Evolutionary conservation across 2,329 filamentous ascomycete species (phyloP).

Genomic region (Coniochaeta hoffmannii): DNA sequence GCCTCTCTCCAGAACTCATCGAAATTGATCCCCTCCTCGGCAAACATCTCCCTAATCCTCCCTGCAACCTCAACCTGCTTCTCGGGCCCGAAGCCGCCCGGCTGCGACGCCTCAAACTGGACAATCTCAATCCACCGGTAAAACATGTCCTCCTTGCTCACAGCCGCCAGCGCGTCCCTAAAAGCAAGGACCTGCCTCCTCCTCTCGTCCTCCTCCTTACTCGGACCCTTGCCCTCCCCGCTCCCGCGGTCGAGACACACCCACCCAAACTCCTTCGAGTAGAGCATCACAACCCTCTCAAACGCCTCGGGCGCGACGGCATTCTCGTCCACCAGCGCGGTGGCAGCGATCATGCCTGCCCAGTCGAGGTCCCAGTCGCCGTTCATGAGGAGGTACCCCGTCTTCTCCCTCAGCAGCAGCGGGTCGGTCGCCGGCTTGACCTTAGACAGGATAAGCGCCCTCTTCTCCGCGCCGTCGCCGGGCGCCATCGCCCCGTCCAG

Average conservation of each 20-base stretch:
- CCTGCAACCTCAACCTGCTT: constrained; percentile 64
- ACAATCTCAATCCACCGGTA: constrained; percentile 90
- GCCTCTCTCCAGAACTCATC: constrained; percentile 68
- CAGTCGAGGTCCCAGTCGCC: constrained; percentile 85
- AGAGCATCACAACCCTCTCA: constrained; percentile 61
- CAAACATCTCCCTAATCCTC: constrained; percentile 70
- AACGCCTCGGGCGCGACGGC: constrained; percentile 58
- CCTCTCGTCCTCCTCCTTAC: constrained; percentile 51
- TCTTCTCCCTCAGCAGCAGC: constrained; percentile 64
- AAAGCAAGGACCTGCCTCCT: constrained; percentile 73
- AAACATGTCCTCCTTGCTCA: constrained; percentile 85
- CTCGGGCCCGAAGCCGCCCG: constrained; percentile 70
- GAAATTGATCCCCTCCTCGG: constrained; percentile 71
- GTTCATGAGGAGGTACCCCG: constrained; percentile 81
- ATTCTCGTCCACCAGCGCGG: constrained; percentile 59
- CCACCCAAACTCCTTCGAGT: constrained; percentile 64
- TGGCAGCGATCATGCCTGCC: constrained; percentile 68
- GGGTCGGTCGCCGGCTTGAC: constrained; percentile 64
- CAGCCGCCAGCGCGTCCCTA: constrained; percentile 62
- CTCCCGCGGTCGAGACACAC: constrained; percentile 46
- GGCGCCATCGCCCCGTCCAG: constrained; percentile 44
- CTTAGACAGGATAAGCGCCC: constrained; percentile 51
- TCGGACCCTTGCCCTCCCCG: constrained; percentile 22
- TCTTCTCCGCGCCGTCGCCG: constrained; percentile 33
- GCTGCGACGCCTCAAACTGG: constrained; percentile 74